Base-by-base conservation (phyloP, 352 stramenopile genomes). In the Phytophthora quininea region DNA sequence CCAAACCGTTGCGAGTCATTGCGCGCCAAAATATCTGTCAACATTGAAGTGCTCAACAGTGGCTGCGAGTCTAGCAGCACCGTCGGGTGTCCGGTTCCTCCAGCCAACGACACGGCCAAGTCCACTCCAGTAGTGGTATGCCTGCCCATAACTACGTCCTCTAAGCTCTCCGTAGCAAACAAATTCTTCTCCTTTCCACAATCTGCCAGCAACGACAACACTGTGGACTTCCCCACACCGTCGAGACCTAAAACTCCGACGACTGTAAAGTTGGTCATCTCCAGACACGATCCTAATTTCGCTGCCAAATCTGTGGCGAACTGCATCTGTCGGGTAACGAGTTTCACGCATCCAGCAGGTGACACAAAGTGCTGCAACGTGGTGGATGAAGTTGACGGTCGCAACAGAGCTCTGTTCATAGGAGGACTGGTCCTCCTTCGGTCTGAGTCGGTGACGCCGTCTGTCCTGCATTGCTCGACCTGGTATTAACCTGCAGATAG, bases 31-130 rank as follows among this genome's bases (percentile, higher is more conserved):
- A 80, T 15, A 14, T 92, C 86, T 1, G 53, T 69, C 5, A 92
- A 56, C 46, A 91, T 69, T 0, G 83, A 82, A n/a, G 66, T 80
- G 63, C 84, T 92, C 15, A 92, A 56, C 43, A 92, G 54, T 11
- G 86, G 82, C 66, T 90, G 84, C 29, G 84, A 82, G 57, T 94
- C 86, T 15, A 94, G 62, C 35, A 92, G 64, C 35, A 95, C 71
- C 40, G 70, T 54, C 27, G 68, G 58, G 42, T 83, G 51, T 46
- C 74, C 63, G 32, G 64, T 45, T 30, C 68, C 63, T 0, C 58
- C 65, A 3, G 67, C 61, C 64, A 79, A 64, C 27, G 78, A 69
- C 19, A 91, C 67, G 0, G 62, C 73, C n/a, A 92, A 29, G 58
- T 95, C 83, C 33, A 93, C 66, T n/a, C 83, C 84, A 9, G 55